Conservation (phyloP, 2,329 filamentous ascomycete genomes). For the Coniochaeta hoffmannii region DNA sequence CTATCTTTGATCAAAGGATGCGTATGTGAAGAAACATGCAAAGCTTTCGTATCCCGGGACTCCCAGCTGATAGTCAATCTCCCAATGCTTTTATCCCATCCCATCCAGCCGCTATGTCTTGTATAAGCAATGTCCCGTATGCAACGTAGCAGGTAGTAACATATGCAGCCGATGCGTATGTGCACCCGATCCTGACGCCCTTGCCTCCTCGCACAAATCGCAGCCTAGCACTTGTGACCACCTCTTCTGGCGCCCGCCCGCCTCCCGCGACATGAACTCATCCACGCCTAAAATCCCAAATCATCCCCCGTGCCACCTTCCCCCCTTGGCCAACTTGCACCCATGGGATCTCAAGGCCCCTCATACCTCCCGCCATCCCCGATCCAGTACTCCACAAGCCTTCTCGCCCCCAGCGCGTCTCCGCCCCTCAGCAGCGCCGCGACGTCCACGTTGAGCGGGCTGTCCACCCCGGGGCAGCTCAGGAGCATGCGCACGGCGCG, state of each 20-base stretch:
- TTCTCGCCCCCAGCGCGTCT: conserved; percentile 60
- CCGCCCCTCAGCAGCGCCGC: conserved; percentile 63
- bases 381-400: conserved; percentile 66
- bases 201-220: too few relatives aligned
- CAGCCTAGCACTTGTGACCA: too few relatives aligned
- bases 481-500: conserved; percentile 66
- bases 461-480: conserved; percentile 61
- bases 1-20: neutral
- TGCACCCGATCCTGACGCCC: too few relatives aligned
- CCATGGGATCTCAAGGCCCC: conserved; percentile 14
- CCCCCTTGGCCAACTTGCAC: neutral
- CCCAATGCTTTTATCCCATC: neutral
- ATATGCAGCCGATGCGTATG: neutral
- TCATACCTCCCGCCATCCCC: conserved; percentile 38
- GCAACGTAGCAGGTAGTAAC: neutral
- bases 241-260: too few relatives aligned
- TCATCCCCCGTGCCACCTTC: neutral
- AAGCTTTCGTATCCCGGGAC: neutral
- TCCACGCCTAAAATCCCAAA: neutral
- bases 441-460: conserved; percentile 72
- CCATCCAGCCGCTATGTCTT: neutral
- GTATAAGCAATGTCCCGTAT: neutral
- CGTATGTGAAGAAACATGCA: neutral
- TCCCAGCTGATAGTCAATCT: neutral
- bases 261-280: neutral